phyloP scores from a whole-genome alignment of 345 rosid genomes.

The Eucalyptus regnans region DNA sequence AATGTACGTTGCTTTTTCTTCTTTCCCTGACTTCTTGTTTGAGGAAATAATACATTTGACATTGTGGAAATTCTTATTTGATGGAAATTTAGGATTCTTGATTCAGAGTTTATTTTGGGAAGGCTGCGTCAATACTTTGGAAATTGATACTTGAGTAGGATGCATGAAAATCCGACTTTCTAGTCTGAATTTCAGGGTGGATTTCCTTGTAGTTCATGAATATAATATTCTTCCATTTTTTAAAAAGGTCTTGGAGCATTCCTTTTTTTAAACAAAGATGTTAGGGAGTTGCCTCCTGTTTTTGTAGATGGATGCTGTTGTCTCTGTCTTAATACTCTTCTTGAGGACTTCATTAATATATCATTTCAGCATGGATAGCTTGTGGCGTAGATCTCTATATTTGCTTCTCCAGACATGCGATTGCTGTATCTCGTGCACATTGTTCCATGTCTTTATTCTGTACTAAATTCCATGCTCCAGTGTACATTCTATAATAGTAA shows the following conservation, averaged over 20 bases:
- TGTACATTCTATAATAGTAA: background rate
- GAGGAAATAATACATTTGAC: background rate
- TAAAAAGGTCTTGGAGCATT: background rate
- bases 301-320: background rate
- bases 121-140: background rate
- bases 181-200: background rate
- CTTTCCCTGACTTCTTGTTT: background rate
- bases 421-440: background rate
- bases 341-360: background rate
- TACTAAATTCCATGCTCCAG: background rate
- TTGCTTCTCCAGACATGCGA: background rate
- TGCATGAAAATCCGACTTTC: background rate
- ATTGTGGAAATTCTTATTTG: background rate
- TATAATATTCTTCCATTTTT: background rate
- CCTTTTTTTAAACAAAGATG: background rate
- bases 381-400: background rate
- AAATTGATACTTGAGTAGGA: background rate
- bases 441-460: background rate
- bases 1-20: conserved; percentile 23
- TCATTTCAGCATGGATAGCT: background rate
- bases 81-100: background rate
- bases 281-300: background rate
- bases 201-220: background rate
- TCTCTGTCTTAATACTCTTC: background rate
- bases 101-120: background rate